phyloP scores from a whole-genome alignment of 2,329 filamentous ascomycete genomes.

The Fusarium beomiforme region DNA sequence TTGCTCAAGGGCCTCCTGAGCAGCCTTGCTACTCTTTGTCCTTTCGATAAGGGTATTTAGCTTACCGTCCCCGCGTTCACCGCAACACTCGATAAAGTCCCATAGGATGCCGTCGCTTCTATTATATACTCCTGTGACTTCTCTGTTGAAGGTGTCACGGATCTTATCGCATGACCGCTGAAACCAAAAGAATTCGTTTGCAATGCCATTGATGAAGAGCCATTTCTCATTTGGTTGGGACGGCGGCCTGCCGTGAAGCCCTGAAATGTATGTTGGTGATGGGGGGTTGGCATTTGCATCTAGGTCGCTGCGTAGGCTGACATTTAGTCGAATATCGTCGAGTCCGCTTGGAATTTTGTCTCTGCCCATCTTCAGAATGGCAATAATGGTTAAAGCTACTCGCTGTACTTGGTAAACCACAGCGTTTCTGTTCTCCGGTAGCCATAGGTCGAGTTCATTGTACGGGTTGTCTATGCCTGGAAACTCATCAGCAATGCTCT shows the following conservation, averaged over 20 bases:
- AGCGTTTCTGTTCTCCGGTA: not conserved
- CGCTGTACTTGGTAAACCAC: not conserved
- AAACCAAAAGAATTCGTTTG: not conserved
- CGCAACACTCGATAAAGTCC: not conserved
- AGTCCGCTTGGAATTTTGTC: not conserved
- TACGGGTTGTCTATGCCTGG: not conserved
- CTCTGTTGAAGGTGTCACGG: not conserved
- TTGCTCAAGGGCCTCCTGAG: not conserved
- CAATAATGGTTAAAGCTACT: not conserved
- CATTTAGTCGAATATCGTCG: not conserved
- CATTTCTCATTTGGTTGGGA: not conserved
- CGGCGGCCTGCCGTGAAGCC: not conserved
- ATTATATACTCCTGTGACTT: not conserved
- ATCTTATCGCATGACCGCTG: not conserved
- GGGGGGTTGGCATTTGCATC: not conserved
- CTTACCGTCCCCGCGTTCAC: not conserved
- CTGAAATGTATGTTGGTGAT: not conserved
- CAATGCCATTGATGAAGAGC: not conserved
- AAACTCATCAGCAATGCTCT: not conserved
- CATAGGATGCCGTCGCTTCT: not conserved
- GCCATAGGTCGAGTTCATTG: not conserved
- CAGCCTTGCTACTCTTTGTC: not conserved
- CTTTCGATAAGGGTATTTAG: not conserved
- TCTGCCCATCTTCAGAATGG: not conserved
- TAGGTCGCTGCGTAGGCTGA: not conserved